phyloP scores from a whole-genome alignment of 176 grass and related monocot species.

The Pontederia crassipes region DNA sequence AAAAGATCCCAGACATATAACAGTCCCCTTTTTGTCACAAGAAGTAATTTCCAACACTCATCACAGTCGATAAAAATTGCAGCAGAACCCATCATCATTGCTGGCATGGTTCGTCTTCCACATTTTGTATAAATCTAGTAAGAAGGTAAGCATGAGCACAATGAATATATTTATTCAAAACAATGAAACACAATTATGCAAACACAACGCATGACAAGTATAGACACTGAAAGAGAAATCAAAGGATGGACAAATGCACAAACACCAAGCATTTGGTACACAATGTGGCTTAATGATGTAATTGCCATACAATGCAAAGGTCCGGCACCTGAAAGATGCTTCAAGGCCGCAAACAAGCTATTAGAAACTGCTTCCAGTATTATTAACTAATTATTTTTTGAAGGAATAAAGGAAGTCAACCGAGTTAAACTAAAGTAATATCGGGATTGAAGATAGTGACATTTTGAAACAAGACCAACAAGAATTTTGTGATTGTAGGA shows the following conservation, averaged over 20 bases:
- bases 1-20: slow-evolving; percentile 90
- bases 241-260: background rate
- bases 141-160: background rate
- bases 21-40: slow-evolving; percentile 75
- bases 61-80: slow-evolving; percentile 89
- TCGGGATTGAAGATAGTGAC: no score
- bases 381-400: no score
- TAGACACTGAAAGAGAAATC: background rate
- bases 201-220: background rate
- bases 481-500: no score
- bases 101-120: slow-evolving; percentile 75
- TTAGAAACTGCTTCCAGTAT: no score
- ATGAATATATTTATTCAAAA: background rate
- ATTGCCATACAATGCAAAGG: no score
- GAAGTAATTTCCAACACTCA: slow-evolving; percentile 66
- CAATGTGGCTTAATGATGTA: no score
- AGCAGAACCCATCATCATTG: slow-evolving; percentile 79
- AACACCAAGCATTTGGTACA: no score
- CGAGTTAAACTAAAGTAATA: no score
- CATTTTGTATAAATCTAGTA: slow-evolving; percentile 82
- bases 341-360: no score
- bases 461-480: no score
- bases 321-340: no score
- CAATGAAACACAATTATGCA: background rate
- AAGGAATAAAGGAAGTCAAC: no score